These are phyloP conservation scores for Fomitopsis betulina DNA, from an alignment of 1,284 basidiomycete species.

Conservation along the genomic window DNA sequence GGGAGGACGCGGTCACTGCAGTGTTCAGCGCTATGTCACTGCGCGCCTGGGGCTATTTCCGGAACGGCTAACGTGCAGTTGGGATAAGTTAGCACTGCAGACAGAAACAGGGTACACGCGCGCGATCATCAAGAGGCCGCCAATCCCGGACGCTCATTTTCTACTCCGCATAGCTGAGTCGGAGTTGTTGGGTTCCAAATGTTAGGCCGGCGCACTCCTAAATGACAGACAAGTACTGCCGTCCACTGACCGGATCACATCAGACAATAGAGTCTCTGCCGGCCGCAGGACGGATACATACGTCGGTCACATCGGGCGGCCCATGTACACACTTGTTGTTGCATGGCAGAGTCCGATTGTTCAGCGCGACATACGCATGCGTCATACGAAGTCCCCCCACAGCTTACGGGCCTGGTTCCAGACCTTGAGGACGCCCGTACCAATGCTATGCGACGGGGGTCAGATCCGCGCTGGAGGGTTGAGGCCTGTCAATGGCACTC, in stretches of 20 bases:
- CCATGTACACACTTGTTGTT: neutral
- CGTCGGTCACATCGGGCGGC: too few species aligned
- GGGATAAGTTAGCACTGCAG: neutral
- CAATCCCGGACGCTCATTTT: neutral
- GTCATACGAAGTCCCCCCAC: slow-evolving; percentile 18
- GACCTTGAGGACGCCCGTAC: slow-evolving; percentile 35
- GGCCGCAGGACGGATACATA: neutral
- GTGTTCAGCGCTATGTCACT: too few species aligned
- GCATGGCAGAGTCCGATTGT: neutral
- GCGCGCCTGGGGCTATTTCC: too few species aligned
- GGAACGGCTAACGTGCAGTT: too few species aligned
- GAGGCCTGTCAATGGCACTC: slow-evolving; percentile 24
- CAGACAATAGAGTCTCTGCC: neutral
- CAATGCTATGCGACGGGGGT: slow-evolving; percentile 23
- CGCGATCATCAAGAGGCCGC: neutral
- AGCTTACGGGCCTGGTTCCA: slow-evolving; percentile 29
- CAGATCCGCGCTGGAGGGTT: neutral
- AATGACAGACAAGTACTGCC: neutral
- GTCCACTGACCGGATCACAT: neutral
- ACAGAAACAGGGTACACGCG: neutral
- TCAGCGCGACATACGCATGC: neutral
- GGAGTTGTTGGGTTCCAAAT: neutral
- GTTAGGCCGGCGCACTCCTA: neutral
- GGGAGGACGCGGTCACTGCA: too few species aligned
- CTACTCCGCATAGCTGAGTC: neutral